These are phyloP conservation scores for Diaporthe aspalathi DNA, from an alignment of 2,329 filamentous ascomycete genomes.

Conservation along the genomic window DNA sequence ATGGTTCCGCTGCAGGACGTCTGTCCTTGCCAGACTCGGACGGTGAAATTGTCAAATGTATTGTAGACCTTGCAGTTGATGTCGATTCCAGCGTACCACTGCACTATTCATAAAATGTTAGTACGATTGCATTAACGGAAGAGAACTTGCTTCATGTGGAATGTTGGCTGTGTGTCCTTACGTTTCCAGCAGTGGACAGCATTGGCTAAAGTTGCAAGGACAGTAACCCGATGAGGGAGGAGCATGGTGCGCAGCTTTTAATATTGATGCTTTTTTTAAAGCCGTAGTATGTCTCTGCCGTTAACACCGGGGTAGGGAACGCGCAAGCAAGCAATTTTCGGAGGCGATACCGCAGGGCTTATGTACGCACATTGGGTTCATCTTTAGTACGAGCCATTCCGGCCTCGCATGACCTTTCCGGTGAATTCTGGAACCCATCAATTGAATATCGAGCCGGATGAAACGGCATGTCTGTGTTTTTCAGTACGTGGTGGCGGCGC, in stretches of 20 bases:
- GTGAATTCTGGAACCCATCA: no score
- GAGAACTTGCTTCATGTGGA: no score
- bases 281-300: no score
- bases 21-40: slow-evolving; percentile 2
- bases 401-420: no score
- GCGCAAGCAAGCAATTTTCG: no score
- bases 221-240: background rate
- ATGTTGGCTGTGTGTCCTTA: background rate
- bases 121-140: no score
- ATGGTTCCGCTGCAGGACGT: no score
- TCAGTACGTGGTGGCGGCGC: background rate
- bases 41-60: background rate
- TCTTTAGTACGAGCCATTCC: no score
- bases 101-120: background rate
- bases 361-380: no score
- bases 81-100: slow-evolving; percentile 8
- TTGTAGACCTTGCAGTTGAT: background rate
- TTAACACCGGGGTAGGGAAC: no score
- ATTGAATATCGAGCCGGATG: background rate
- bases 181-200: background rate
- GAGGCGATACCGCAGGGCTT: no score
- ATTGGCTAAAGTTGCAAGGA: background rate
- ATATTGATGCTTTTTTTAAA: background rate
- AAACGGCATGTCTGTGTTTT: background rate
- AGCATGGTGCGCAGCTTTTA: background rate